Conservation (phyloP, 495 filamentous ascomycete species). For the Daldinia childiae region DNA sequence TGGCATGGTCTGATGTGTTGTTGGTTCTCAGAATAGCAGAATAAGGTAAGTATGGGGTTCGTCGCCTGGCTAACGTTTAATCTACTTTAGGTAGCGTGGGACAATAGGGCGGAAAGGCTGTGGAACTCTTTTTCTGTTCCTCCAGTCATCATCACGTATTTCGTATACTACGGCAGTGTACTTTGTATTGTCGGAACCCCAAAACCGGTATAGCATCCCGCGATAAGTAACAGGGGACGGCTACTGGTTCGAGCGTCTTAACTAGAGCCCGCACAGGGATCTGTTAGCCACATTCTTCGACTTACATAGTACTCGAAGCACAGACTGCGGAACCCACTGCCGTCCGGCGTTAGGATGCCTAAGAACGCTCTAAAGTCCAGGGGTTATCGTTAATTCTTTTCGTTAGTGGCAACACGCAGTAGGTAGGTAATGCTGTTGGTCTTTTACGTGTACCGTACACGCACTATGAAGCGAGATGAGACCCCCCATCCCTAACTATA, state of each 20-base stretch:
- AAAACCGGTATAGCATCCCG: conserved; percentile 25
- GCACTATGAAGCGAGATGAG: conserved; percentile 9
- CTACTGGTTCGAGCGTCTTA: conserved; percentile 8
- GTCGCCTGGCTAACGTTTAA: conserved; percentile 6
- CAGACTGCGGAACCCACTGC: conserved; percentile 8
- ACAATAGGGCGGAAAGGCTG: conserved; percentile 37
- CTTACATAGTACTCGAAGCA: neutral
- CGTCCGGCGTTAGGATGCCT: neutral
- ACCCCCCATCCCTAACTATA: neutral
- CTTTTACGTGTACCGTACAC: neutral
- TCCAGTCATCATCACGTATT: neutral
- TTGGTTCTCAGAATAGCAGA: conserved; percentile 9
- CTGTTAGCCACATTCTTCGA: conserved; percentile 11
- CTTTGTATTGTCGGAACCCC: neutral
- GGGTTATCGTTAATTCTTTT: neutral
- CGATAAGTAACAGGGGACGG: conserved; percentile 30
- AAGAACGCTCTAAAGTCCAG: neutral
- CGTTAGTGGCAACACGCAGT: conserved; percentile 1
- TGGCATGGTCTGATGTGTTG: conserved; percentile 32
- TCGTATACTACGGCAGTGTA: neutral
- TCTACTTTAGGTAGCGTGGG: conserved; percentile 23
- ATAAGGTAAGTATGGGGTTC: conserved; percentile 22
- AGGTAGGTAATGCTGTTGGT: neutral
- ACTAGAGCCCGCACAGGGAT: conserved; percentile 10
- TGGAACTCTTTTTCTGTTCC: conserved; percentile 9